phyloP scores from a whole-genome alignment of 306 rosid genomes.

The Spatholobus suberectus region DNA sequence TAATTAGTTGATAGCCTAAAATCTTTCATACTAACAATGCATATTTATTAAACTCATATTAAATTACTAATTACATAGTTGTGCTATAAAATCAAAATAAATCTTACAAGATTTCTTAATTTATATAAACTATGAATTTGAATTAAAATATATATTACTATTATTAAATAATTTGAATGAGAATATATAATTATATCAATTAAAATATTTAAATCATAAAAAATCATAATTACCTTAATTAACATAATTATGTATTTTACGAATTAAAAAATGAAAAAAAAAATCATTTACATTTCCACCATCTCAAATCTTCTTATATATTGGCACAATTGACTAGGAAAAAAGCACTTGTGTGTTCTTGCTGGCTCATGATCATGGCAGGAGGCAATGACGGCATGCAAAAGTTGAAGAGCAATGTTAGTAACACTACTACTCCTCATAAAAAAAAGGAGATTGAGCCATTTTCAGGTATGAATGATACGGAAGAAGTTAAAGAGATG shows the following conservation, averaged over 20 bases:
- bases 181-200: not conserved
- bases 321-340: not conserved
- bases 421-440: not conserved
- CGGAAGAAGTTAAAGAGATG: not conserved
- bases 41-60: too few species aligned
- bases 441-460: not conserved
- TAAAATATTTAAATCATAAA: not conserved
- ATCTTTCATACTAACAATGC: too few species aligned
- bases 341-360: not conserved
- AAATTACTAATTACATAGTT: too few species aligned
- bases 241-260: not conserved
- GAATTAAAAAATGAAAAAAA: not conserved
- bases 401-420: not conserved
- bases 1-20: too few species aligned
- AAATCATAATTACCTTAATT: not conserved
- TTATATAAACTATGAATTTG: not conserved
- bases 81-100: not conserved
- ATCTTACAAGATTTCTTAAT: not conserved
- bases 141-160: not conserved
- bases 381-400: not conserved
- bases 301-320: not conserved
- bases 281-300: not conserved
- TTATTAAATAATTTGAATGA: not conserved
- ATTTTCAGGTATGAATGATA: not conserved
- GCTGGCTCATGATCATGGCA: not conserved